Evolutionary conservation across 805 yeast genomes (phyloP).

Genomic region (Teunomyces cretensis): DNA sequence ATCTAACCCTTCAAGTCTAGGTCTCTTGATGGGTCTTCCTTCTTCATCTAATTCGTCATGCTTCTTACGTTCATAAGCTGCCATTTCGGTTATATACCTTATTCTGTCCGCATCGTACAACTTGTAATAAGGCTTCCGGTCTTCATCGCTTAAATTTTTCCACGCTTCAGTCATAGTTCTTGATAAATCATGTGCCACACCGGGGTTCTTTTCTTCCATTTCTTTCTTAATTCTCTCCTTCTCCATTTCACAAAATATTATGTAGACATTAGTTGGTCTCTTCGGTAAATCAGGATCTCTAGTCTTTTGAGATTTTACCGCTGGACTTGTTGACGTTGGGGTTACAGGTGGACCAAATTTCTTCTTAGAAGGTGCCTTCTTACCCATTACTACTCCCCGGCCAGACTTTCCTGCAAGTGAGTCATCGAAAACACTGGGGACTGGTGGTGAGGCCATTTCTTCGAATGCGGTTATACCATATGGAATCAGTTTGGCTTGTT

Average conservation of each 20-base stretch:
- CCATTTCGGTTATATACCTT: constrained; percentile 74
- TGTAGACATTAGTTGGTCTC: constrained; percentile 86
- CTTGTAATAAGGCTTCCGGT: constrained; percentile 69
- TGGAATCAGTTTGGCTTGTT: constrained; percentile 38
- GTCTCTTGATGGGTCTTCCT: constrained; percentile 6
- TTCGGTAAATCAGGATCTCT: constrained; percentile 87
- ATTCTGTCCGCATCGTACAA: constrained; percentile 75
- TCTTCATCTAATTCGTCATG: constrained; percentile 9
- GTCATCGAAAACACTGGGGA: constrained; percentile 36
- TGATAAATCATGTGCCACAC: constrained; percentile 60
- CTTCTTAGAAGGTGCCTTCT: constrained; percentile 17
- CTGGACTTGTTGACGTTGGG: constrained; percentile 15
- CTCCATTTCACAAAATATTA: constrained; percentile 83
- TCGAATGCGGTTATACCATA: constrained; percentile 21
- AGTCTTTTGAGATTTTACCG: constrained; percentile 33
- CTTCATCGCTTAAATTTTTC: constrained; percentile 71
- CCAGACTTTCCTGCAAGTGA: constrained; percentile 23
- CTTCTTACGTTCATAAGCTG: constrained; percentile 42
- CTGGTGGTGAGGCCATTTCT: constrained; percentile 43
- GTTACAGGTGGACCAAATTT: constrained; percentile 24
- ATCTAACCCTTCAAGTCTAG: constrained; percentile 7
- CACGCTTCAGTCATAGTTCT: constrained; percentile 82
- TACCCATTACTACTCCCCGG: constrained; percentile 10
- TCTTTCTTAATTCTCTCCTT: constrained; percentile 67
- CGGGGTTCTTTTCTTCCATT: constrained; percentile 52